phyloP scores from a whole-genome alignment of 83 land plant genomes.

The Thuja plicata region DNA sequence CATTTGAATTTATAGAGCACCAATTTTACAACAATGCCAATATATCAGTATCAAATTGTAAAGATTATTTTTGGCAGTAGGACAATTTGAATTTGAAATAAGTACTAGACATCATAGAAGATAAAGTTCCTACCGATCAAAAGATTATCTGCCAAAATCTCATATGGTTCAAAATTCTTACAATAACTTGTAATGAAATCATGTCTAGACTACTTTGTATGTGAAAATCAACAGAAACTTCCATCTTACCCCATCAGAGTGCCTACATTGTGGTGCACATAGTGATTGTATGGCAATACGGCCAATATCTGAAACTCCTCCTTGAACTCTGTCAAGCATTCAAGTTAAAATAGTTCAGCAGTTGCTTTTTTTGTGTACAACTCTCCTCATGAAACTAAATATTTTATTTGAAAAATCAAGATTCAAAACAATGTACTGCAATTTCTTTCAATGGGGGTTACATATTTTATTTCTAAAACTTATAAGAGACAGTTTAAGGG shows the following conservation, averaged over 20 bases:
- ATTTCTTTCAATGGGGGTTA: not conserved
- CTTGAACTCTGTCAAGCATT: conserved; percentile 37
- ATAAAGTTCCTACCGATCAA: not conserved
- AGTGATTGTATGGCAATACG: conserved; percentile 89
- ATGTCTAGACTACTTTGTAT: not conserved
- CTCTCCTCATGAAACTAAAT: not conserved
- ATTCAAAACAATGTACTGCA: not conserved
- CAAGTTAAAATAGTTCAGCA: not conserved
- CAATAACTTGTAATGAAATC: not conserved
- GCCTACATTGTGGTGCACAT: conserved; percentile 82
- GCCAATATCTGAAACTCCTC: conserved; percentile 32
- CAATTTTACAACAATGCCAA: not conserved
- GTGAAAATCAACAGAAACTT: not conserved
- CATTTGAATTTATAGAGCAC: not conserved
- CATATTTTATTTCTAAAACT: not conserved
- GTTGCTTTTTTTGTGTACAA: not conserved
- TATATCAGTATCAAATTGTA: not conserved
- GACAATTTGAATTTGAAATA: not conserved
- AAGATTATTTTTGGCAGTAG: not conserved
- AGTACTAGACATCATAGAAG: not conserved
- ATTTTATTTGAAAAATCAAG: not conserved
- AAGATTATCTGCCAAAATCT: not conserved
- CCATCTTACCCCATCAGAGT: conserved; percentile 54
- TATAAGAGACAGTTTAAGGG: not conserved
- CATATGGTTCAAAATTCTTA: not conserved